Evolutionary conservation across 768 basidiomycete species (phyloP).

Genomic region (Inosperma sp.): DNA sequence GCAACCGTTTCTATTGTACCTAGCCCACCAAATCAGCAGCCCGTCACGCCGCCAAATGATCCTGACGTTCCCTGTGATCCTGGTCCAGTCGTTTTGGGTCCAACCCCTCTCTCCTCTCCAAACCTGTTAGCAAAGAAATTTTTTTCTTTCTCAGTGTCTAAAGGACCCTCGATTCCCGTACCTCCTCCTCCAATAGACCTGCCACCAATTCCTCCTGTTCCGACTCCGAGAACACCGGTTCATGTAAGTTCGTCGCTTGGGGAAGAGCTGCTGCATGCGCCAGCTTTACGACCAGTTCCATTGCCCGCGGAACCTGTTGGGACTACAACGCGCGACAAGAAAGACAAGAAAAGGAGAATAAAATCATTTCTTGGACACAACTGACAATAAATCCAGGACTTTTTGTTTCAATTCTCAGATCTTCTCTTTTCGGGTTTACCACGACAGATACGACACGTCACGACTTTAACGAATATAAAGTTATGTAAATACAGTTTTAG

Average conservation of each 20-base stretch:
- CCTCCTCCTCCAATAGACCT: not conserved
- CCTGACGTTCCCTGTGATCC: not conserved
- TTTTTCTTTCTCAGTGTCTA: not conserved
- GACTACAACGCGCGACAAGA: not conserved
- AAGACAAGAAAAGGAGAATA: slow-evolving; percentile 1
- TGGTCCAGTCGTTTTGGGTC: not conserved
- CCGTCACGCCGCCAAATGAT: too few species aligned
- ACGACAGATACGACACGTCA: not conserved
- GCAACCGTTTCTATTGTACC: not conserved
- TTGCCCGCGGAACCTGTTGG: not conserved
- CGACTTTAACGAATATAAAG: not conserved
- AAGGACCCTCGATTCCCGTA: not conserved
- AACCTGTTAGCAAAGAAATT: not conserved
- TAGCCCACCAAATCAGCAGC: too few species aligned
- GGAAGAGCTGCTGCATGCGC: slow-evolving; percentile 5
- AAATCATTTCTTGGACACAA: not conserved
- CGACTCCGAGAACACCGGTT: not conserved
- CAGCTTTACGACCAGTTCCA: slow-evolving; percentile 1
- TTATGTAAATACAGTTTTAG: too few species aligned
- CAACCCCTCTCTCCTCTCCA: not conserved
- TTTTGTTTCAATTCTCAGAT: too few species aligned
- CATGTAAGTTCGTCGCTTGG: not conserved
- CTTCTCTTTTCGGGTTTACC: not conserved
- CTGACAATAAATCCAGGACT: not conserved
- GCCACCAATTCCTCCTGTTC: not conserved